Base-by-base conservation (phyloP, 768 basidiomycete genomes). In the Termitomyces sp. region DNA sequence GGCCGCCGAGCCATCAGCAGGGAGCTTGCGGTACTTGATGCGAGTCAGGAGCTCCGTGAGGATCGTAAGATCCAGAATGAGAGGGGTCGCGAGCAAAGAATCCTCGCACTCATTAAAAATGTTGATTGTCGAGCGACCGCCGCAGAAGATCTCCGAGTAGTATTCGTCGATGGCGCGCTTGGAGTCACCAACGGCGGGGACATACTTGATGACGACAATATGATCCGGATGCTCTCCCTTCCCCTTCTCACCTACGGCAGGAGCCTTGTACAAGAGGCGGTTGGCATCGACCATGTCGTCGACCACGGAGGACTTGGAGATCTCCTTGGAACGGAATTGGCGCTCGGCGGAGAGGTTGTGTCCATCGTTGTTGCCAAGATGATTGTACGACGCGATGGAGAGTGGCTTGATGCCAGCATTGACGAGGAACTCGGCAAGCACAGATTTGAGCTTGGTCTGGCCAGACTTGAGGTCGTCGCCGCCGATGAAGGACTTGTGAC, bases 81-180 rank as follows among this genome's bases (percentile, higher is more conserved):
- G 83, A 20, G 95, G 95, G 38, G 95, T 95, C 30, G 96, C 96
- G 61, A 99, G 82, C 60, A 98, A 80, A 13, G 95, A 97, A 71
- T 98, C 96, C 87, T 96, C 94, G 80, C 96, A 98, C 73, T 95
- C 91, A 72, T 98, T 98, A 84, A 96, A 97, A 76, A 94, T 92
- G 71, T 92, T 94, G 79, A 97, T 94, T 11, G 90, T 92, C 62
- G 89, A 91, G 61, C 92, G 80, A 30, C 95, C 95, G 64, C 95
- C 95, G 68, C 95, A 96, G 78, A 95, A 88, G 67, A 98, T 94
- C 80, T 98, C 95, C 11, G 92, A 95, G 74, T 94, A 94, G 76
- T 98, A 98, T 79, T 98, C 95, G 74, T 98, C 97, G 79, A 98
- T 94, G n/a, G 95, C 97, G 56, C 93, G 83, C 85, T 98, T 98